Evolutionary conservation across 306 rosid species (phyloP).

Genomic region (Quercus dentata): DNA sequence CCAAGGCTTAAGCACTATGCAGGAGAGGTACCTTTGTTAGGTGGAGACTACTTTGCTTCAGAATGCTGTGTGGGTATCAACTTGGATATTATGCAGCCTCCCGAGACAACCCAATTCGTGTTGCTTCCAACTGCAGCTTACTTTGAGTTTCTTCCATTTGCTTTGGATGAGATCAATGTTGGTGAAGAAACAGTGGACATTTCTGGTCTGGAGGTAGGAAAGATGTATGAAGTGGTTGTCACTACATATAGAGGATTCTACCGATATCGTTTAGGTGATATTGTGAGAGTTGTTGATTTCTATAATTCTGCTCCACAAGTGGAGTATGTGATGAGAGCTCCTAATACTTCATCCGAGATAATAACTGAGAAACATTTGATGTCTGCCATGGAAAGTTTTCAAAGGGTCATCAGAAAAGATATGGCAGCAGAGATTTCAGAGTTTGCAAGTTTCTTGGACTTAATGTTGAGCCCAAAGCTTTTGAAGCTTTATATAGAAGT

Average conservation of each 20-base stretch:
- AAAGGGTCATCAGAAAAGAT: constrained; percentile 27
- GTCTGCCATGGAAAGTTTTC: constrained; percentile 40
- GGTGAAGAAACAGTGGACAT: constrained; percentile 43
- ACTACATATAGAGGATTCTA: constrained; percentile 64
- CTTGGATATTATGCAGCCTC: constrained; percentile 50
- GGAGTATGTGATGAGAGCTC: constrained; percentile 64
- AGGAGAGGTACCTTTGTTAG: constrained; percentile 50
- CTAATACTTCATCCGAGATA: constrained; percentile 42
- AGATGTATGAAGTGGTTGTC: constrained; percentile 67
- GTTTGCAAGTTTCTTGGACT: constrained; percentile 50
- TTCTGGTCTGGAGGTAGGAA: constrained; percentile 49
- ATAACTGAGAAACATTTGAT: constrained; percentile 57
- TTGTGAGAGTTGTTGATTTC: constrained; percentile 60
- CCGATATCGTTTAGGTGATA: constrained; percentile 58
- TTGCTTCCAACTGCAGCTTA: constrained; percentile 65
- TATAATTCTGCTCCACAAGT: constrained; percentile 47
- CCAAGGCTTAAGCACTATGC: constrained; percentile 53
- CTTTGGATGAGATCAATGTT: constrained; percentile 25
- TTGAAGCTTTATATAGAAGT: constrained; percentile 51
- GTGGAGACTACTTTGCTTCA: constrained; percentile 62
- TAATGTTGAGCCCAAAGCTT: constrained; percentile 34
- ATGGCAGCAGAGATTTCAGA: constrained; percentile 43
- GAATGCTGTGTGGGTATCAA: constrained; percentile 63
- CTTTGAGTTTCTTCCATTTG: constrained; percentile 76
- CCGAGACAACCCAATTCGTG: constrained; percentile 42